Evolutionary conservation across 179 eudicot species (phyloP), one percentile per base, ranked within the genome.

Genomic region (Beta lomatogona): DNA sequence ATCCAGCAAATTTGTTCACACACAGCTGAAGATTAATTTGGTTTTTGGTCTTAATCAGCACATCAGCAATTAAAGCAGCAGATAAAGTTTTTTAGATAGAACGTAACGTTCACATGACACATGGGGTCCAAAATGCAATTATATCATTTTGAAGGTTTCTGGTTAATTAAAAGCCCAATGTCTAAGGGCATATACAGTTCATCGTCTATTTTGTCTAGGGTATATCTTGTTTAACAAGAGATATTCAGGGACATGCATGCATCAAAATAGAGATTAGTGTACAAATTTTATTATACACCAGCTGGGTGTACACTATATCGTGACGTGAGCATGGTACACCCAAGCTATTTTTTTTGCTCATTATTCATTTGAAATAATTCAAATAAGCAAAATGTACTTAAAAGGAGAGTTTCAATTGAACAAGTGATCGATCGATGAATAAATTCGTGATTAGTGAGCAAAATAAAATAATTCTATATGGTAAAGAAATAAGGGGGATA

Each of bases 21-120:
- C 59, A 55, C 77, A 73, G 18, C 57, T 52, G 60, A 25, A 12
- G 5, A 73, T 41, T 41, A 73, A 41, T 31, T 54, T 73, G 77
- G 77, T 53, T 73, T 14, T 25, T 28, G 22, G 77, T 73, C 77
- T 54, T 54, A 73, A 55, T 73, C 77, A 72, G n/a, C 41, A 53
- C 58, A 72, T 52, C 76, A 73, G 63, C 63, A 7, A 52, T 73
- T 73, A 73, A 22, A 52, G 63, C 6, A 25, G 1, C 55, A 50
- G 16, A 21, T 48, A 48, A 71, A 64, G 69, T 64, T 71, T 48
- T 50, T 21, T 15, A 73, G 77, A 31, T 72, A 6, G 36, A 55
- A 73, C 77, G 63, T 55, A 54, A 25, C 63, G 28, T 73, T 73
- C 77, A 73, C 48, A 55, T 53, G 60, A 46, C 76, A 73, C 45